Base-by-base conservation (phyloP, 805 yeast species). In the Candida tammaniensis region DNA sequence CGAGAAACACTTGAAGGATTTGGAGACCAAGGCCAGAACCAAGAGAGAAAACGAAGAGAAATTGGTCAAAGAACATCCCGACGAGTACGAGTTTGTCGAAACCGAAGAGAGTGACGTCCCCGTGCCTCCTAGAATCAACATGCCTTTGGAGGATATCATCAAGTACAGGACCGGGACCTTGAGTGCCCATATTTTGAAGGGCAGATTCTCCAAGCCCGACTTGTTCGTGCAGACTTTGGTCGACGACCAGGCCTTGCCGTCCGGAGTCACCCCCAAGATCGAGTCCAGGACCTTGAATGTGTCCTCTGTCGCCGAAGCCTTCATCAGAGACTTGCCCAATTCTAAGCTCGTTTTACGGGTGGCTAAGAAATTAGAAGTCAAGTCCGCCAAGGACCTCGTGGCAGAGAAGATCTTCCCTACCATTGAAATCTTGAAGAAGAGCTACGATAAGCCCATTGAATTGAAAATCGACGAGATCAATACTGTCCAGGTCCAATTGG, bases 261-360 rank as follows among this genome's bases (percentile, higher is more conserved):
- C 77, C 2, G 77, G 74, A 37, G 66, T 68, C 6, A 62, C 84
- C 1, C 55, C 74, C 8, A 72, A 65, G 47, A 54, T 78, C 2
- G 68, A 59, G 19, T 75, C 75, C 20, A 70, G 71, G 32, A 52
- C 42, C 9, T 54, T 83, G 19, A 44, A 51, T 10, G 49, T 68
- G 16, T 51, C 70, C 11, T 74, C 76, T n/a, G 53, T 59, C 16
- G 82, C 80, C 14, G 76, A 71, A 40, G 75, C 74, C 0, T 83
- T 83, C 45, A 67, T 85, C 31, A 75, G 94, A 55, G 93, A 85
- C 54, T 68, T 85, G 48, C 72, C 74, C 26, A 70, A 82, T 52
- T 80, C 88, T 23, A 64, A 57, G 30, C 43, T 76, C 27, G 57
- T 76, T 23, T 60, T 85, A 43, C 70, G 91, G 54, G 52, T 79